Percentiles rank a stretch among this genome's conserved stretches.
These are phyloP conservation scores for Tetrapisispora phaffii DNA, from an alignment of 805 yeast species.

Conservation along the genomic window DNA sequence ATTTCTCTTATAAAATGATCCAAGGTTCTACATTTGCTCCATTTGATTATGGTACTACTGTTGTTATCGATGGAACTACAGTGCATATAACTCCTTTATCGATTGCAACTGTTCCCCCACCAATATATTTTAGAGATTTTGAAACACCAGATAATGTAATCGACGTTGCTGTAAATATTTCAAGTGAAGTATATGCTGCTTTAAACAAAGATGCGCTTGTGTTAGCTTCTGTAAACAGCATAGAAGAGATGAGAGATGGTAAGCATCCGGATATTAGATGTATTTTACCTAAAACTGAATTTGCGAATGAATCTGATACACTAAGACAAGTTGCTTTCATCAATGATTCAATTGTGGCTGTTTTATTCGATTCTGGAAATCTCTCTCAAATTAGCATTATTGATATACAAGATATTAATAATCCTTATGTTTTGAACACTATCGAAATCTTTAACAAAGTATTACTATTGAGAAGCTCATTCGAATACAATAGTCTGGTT, in stretches of 20 bases:
- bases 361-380: slow-evolving; percentile 46
- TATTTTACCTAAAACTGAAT: slow-evolving; percentile 26
- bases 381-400: slow-evolving; percentile 43
- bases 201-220: slow-evolving; percentile 39
- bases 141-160: slow-evolving; percentile 44
- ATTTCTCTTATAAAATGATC: slow-evolving; percentile 51
- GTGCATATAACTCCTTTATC: slow-evolving; percentile 73
- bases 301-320: slow-evolving; percentile 35
- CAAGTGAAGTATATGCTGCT: slow-evolving; percentile 51
- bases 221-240: slow-evolving; percentile 38
- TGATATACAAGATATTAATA: slow-evolving; percentile 35
- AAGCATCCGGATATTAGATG: slow-evolving; percentile 37
- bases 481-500: slow-evolving; percentile 43
- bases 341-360: slow-evolving; percentile 42
- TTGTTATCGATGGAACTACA: slow-evolving; percentile 69
- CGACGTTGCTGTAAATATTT: slow-evolving; percentile 54
- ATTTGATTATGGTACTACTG: slow-evolving; percentile 63
- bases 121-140: slow-evolving; percentile 65
- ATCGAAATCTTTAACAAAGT: slow-evolving; percentile 41
- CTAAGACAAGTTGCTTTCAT: slow-evolving; percentile 58
- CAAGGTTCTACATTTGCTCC: slow-evolving; percentile 65
- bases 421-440: slow-evolving; percentile 34
- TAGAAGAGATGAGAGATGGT: slow-evolving; percentile 37
- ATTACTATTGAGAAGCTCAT: slow-evolving; percentile 45
- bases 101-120: slow-evolving; percentile 90